Base-by-base conservation (phyloP, 2,329 filamentous ascomycete species). In the Cytospora schulzeri region DNA sequence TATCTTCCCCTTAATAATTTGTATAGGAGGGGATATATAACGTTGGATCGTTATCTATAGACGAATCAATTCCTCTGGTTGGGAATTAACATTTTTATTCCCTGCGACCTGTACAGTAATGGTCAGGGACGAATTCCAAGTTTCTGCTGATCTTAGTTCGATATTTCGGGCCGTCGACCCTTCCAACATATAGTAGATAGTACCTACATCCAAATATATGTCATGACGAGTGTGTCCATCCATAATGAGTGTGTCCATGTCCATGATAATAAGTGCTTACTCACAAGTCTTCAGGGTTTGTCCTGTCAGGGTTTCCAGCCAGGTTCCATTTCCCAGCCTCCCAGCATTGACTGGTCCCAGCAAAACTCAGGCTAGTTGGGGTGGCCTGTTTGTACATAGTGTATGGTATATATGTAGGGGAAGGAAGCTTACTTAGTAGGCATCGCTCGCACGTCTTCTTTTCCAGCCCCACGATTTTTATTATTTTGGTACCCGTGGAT, bases 391-490 rank as follows among this genome's bases (percentile, higher is more conserved):
- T n/a, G n/a, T n/a, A n/a, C n/a, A n/a, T n/a, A n/a, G n/a, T n/a
- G n/a, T n/a, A n/a, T n/a, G n/a, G n/a, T n/a, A n/a, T n/a, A n/a
- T n/a, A n/a, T 35, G 33, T 35, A 35, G 33, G 11, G 14, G 33
- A n/a, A n/a, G n/a, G n/a, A n/a, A n/a, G n/a, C n/a, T n/a, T n/a
- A n/a, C n/a, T n/a, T n/a, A n/a, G n/a, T n/a, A 33, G 31, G 31
- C 31, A 9, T 35, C 17, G 53, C 22, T 35, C 17, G 53, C 22
- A 24, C n/a, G 24, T 7, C 8, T n/a, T 35, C n/a, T 24, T 5
- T 56, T 33, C 53, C 53, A 56, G 53, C 53, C 53, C 53, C 53
- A 31, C 53, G 53, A 31, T 38, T 56, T 56, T n/a, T 38, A 1
- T 17, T 26, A 12, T 38, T 38, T 38, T 31, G 26, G 29, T 7